Evolutionary conservation across 768 basidiomycete species (phyloP), one percentile per base, ranked within the genome.

Genomic region (Tremella mesenterica): DNA sequence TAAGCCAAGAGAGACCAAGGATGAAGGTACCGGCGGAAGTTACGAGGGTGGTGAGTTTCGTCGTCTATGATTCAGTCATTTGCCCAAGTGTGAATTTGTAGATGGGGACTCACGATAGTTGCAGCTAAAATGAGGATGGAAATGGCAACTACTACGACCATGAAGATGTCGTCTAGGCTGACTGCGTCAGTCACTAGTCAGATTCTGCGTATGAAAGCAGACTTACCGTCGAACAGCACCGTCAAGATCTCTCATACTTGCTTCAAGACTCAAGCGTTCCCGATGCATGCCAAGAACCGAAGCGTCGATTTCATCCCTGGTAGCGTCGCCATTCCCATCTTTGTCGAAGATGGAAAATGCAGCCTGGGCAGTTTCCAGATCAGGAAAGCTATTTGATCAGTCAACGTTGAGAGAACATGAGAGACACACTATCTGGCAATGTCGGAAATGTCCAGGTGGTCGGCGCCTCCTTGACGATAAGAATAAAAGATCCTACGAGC

Each of bases 401-500:
- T 39, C 7, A 26, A 34, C 14, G 12, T 16, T 29, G 13, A 23
- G 29, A 34, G 25, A 18, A 6, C 25, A 21, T n/a, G n/a, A n/a
- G n/a, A 38, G 25, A 45, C 52, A 48, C 28, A 59, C 52, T 78
- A 86, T 28, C 76, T 76, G 26, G 79, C 77, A 53, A 95, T 83
- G 65, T 95, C 88, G 46, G 79, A 75, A 8, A 85, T 75, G 44
- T 80, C 66, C 39, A 92, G 61, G 53, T 76, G 78, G 4, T 85
- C 81, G 16, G 79, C 72, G 20, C 80, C 80, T 2, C 79, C 77
- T 59, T 81, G 79, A 3, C 79, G 77, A 74, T 88, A 92, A 6
- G 88, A 91, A 74, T 88, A 88, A 76, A 83, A 95, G 34, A 95
- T 75, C 31, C 89, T 78, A 46, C 86, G 81, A 39, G 90, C 88